phyloP scores from a whole-genome alignment of 2,329 filamentous ascomycete species.

The Calonectria montana region DNA sequence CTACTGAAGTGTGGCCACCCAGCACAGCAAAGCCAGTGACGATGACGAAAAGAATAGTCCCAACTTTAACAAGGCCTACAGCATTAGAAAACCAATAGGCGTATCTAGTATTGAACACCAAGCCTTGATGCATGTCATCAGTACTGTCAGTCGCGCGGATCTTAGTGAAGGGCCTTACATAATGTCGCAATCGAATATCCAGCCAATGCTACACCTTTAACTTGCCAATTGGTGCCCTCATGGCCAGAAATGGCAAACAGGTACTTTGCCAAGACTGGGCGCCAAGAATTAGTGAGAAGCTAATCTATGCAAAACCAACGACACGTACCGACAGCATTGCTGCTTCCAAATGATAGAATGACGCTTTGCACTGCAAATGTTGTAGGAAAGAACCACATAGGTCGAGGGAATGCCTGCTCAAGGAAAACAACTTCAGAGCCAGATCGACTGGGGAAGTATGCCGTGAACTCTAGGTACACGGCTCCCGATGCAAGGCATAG shows the following conservation, averaged over 20 bases:
- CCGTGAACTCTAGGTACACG: constrained; percentile 17
- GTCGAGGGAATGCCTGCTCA: constrained; percentile 16
- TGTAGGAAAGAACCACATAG: constrained; percentile 19
- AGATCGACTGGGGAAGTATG: constrained; percentile 20
- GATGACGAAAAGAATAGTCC: constrained; percentile 13
- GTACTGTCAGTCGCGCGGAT: neutral
- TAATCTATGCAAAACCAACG: neutral
- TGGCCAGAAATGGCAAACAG: constrained; percentile 14
- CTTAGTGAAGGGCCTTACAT: neutral
- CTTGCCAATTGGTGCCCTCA: constrained; percentile 9
- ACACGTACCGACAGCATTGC: constrained; percentile 13
- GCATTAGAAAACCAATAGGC: constrained; percentile 22
- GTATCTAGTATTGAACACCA: constrained; percentile 19
- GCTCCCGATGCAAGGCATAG: constrained; percentile 15
- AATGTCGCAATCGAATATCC: constrained; percentile 10
- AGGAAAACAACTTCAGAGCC: constrained; percentile 21
- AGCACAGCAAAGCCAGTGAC: constrained; percentile 20
- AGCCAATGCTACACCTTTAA: constrained; percentile 15
- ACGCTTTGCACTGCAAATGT: constrained; percentile 20
- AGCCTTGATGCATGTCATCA: constrained; percentile 4
- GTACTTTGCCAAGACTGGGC: constrained; percentile 17
- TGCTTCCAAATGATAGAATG: constrained; percentile 17
- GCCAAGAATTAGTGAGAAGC: neutral
- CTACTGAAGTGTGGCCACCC: constrained; percentile 15
- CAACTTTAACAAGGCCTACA: constrained; percentile 13